Conservation (phyloP, 257 asterid species). For the Asclepias syriaca region DNA sequence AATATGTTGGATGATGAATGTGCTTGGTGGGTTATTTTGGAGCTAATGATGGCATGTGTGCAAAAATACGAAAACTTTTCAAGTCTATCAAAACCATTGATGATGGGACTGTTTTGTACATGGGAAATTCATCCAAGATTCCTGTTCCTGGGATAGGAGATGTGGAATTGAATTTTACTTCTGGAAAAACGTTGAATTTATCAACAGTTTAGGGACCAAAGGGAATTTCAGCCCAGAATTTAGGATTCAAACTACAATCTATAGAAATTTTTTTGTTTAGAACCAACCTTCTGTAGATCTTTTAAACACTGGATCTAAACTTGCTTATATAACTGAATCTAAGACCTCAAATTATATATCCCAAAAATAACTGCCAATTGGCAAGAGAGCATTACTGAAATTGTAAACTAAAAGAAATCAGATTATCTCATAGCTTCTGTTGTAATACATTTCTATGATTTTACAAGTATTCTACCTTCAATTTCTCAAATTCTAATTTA, state of each 20-base stretch:
- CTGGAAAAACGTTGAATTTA: too few relatives aligned
- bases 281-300: background rate
- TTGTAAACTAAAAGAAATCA: background rate
- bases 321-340: background rate
- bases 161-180: too few relatives aligned
- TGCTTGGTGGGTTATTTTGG: too few relatives aligned
- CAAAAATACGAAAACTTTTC: too few relatives aligned
- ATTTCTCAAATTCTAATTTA: background rate
- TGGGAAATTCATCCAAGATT: too few relatives aligned
- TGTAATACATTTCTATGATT: background rate
- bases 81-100: too few relatives aligned
- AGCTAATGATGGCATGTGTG: too few relatives aligned
- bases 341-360: background rate
- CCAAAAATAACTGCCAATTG: background rate
- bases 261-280: too few relatives aligned
- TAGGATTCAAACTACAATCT: background rate
- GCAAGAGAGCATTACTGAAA: background rate
- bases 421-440: background rate
- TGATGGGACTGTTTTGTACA: too few relatives aligned
- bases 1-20: too few relatives aligned
- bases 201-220: background rate
- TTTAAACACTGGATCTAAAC: background rate
- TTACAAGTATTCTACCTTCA: background rate
- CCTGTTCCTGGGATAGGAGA: too few relatives aligned
- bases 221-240: background rate